These are phyloP conservation scores for Quillaja saponaria DNA, from an alignment of 306 rosid genomes.

Conservation along the genomic window DNA sequence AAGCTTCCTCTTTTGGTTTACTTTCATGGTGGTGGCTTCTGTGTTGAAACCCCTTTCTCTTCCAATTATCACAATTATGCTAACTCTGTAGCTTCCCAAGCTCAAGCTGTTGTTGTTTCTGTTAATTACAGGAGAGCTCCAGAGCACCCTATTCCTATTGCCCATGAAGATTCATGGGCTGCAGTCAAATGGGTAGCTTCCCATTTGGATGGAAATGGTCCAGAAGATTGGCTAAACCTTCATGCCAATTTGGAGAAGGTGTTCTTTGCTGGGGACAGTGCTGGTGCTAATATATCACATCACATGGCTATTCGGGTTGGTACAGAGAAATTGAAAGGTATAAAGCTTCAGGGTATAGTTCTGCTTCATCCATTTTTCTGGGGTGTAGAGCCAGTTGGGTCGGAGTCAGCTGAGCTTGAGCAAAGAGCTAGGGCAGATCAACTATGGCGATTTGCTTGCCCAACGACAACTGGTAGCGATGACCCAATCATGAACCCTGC, in stretches of 20 bases:
- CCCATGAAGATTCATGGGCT: constrained; percentile 64
- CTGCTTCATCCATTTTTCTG: constrained; percentile 66
- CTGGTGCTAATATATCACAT: constrained; percentile 66
- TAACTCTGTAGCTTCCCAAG: constrained; percentile 37
- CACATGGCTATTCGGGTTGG: constrained; percentile 56
- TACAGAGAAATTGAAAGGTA: constrained; percentile 35
- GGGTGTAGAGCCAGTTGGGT: constrained; percentile 52
- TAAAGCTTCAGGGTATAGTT: constrained; percentile 44
- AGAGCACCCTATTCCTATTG: constrained; percentile 59
- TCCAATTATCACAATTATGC: constrained; percentile 50
- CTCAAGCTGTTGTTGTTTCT: constrained; percentile 56
- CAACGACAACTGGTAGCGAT: constrained; percentile 44
- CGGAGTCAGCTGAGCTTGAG: constrained; percentile 28
- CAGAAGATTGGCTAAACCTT: constrained; percentile 56
- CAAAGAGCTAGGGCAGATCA: background rate
- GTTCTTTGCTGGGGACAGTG: constrained; percentile 69
- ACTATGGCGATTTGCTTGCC: constrained; percentile 56
- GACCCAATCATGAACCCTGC: constrained; percentile 65
- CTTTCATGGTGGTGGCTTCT: constrained; percentile 75
- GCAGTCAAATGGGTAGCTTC: constrained; percentile 63
- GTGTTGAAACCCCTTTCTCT: constrained; percentile 57
- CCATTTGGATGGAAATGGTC: constrained; percentile 46
- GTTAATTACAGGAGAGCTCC: constrained; percentile 71
- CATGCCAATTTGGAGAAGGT: constrained; percentile 48
- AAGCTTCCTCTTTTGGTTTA: constrained; percentile 69